phyloP scores from a whole-genome alignment of 805 yeast species.

The Debaryomyces hansenii region DNA sequence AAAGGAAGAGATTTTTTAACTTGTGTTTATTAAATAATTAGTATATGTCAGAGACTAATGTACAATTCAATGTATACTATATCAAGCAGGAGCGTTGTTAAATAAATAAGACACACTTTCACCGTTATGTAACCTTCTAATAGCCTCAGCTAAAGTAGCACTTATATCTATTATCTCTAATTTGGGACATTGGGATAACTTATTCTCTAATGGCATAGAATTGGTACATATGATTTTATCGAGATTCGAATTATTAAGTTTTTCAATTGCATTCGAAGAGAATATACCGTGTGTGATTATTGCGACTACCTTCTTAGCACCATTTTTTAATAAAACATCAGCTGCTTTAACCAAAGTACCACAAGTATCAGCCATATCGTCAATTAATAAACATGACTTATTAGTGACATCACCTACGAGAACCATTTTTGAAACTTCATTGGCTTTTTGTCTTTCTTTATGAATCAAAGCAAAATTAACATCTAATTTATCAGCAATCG shows the following conservation, averaged over 20 bases:
- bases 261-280: slow-evolving; percentile 71
- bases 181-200: slow-evolving; percentile 56
- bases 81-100: slow-evolving; percentile 56
- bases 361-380: slow-evolving; percentile 90
- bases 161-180: slow-evolving; percentile 70
- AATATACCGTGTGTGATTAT: slow-evolving; percentile 82
- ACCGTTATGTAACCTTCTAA: slow-evolving; percentile 84
- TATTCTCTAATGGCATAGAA: slow-evolving; percentile 74
- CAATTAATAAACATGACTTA: slow-evolving; percentile 75
- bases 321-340: slow-evolving; percentile 65
- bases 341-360: slow-evolving; percentile 85
- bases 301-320: slow-evolving; percentile 73
- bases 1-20: slow-evolving; percentile 28
- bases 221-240: slow-evolving; percentile 76
- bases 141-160: slow-evolving; percentile 76
- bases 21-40: neutral
- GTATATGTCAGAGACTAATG: neutral
- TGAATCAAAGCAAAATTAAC: slow-evolving; percentile 81
- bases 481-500: slow-evolving; percentile 76
- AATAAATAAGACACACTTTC: slow-evolving; percentile 81
- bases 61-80: neutral
- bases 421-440: slow-evolving; percentile 82
- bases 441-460: slow-evolving; percentile 80
- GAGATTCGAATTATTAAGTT: slow-evolving; percentile 66
- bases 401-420: slow-evolving; percentile 81